These are phyloP conservation scores for Gremmenia infestans DNA, from an alignment of 2,329 filamentous ascomycete species.

Conservation along the genomic window DNA sequence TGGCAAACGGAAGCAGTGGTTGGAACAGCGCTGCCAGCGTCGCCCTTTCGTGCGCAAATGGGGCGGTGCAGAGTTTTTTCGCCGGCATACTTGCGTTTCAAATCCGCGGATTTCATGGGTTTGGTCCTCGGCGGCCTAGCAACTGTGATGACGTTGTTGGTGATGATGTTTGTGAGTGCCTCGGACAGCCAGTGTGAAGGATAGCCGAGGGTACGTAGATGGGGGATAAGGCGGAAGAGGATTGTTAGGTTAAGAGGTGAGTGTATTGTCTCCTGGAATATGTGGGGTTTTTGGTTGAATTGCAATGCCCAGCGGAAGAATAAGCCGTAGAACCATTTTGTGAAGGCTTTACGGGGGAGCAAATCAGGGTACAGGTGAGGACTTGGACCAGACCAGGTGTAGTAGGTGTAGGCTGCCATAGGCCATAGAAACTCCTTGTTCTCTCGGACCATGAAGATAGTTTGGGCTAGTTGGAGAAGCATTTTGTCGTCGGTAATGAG, in stretches of 20 bases:
- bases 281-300: not conserved
- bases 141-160: constrained; percentile 9
- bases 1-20: constrained; percentile 10
- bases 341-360: constrained; percentile 4
- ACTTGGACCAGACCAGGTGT: not conserved
- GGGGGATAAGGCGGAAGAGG: constrained; percentile 7
- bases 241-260: constrained; percentile 8
- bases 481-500: constrained; percentile 4
- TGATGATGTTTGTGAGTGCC: constrained; percentile 10
- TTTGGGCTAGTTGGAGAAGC: constrained; percentile 5
- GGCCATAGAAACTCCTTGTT: not conserved
- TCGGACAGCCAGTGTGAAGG: constrained; percentile 18
- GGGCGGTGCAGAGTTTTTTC: constrained; percentile 7
- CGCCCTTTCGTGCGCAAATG: constrained; percentile 10
- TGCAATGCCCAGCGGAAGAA: constrained; percentile 12
- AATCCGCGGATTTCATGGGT: not conserved
- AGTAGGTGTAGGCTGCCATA: constrained; percentile 3
- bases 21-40: constrained; percentile 8
- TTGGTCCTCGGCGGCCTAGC: constrained; percentile 2
- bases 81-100: not conserved
- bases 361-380: not conserved
- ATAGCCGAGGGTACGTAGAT: constrained; percentile 12
- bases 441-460: not conserved
- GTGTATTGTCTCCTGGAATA: not conserved
- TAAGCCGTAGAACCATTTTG: constrained; percentile 12